Evolutionary conservation across 176 grass and related monocot genomes (phyloP), one percentile per base, ranked within the genome.

Genomic region (Oryza meyeriana): DNA sequence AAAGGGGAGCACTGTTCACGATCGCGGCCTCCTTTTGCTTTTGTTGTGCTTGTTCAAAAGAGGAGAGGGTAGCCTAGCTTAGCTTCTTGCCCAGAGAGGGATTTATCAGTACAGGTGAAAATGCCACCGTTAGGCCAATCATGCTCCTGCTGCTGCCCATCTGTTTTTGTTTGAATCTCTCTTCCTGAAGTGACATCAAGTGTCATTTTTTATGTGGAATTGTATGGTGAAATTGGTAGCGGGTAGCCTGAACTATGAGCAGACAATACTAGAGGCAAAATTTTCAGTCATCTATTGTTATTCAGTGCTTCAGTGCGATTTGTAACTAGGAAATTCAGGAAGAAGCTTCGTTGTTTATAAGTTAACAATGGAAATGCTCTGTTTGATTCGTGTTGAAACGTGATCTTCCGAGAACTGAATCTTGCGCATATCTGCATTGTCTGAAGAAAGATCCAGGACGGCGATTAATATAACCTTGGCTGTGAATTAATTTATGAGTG

Each of bases 41-140:
- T 77, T 22, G 62, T 72, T 80, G 33, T 74, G 72, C 77, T 70
- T 45, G 81, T 10, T 77, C 64, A 44, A 44, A 89, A 85, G 64
- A 77, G 82, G 52, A n/a, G 79, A 61, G 26, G 20, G 50, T 63
- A 41, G 38, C 69, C 55, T 73, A 64, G 57, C 8, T 41, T 25
- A 59, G 55, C 22, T 25, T 64, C n/a, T 59, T 64, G 20, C 38
- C 4, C 58, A 63, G 18, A 10, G 35, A 45, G 18, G 16, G 35
- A 45, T 72, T 71, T n/a, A 4, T 59, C 44, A 40, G 1, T 40
- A 77, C 70, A 31, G 45, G 17, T 38, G 17, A 63, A 63, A 79
- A 71, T 18, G 57, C 35, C 78, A 48, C 47, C 22, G 47, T 75
- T 45, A 74, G 12, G 70, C 69, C 70, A 59, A 57, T 74, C 44